Evolutionary conservation across 305 asterid species (phyloP), one percentile per base, ranked within the genome.

Genomic region (Fraxinus ornus): DNA sequence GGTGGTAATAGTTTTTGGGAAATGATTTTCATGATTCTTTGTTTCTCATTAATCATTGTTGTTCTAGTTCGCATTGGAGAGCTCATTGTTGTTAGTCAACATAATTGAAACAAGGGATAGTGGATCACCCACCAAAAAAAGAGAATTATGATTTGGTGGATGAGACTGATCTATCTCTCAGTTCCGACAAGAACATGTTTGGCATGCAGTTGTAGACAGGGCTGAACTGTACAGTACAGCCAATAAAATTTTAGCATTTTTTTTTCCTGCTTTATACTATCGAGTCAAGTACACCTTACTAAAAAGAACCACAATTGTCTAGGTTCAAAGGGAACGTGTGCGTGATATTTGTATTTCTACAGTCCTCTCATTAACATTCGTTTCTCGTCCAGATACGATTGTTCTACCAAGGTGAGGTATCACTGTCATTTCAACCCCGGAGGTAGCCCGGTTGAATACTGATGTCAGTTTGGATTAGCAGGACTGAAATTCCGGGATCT

Each of bases 21-120:
- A 47, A 19, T 47, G 57, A 47, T 85, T 78, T 66, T 78, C 81
- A 87, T 85, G 79, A 15, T 41, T 9, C 15, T 41, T 41, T 41
- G 49, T 41, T 39, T 39, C 15, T 41, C 49, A 10, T 41, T 41
- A 9, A 41, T 41, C 49, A 41, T 47, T 47, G 19, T 47, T 47
- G 57, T 19, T 47, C 57, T 47, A 47, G 57, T 47, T 15, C 19
- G 7, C 57, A 47, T 15, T 15, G 57, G 19, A 13, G 5, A 47
- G 57, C 57, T 47, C 57, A 4, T 47, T 47, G 57, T 17, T 47
- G 19, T 13, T 47, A 47, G 57, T 47, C 57, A 13, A 47, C 19
- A 15, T 47, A 47, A 49, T 49, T 15, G 60, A 49, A 15, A 49
- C 83, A 84, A 84, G 85, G 60, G 21, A 49, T 15, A 47, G 57